Evolutionary conservation across 1,284 basidiomycete genomes (phyloP), one percentile per base, ranked within the genome.

Genomic region (Rhodotorula sp.): DNA sequence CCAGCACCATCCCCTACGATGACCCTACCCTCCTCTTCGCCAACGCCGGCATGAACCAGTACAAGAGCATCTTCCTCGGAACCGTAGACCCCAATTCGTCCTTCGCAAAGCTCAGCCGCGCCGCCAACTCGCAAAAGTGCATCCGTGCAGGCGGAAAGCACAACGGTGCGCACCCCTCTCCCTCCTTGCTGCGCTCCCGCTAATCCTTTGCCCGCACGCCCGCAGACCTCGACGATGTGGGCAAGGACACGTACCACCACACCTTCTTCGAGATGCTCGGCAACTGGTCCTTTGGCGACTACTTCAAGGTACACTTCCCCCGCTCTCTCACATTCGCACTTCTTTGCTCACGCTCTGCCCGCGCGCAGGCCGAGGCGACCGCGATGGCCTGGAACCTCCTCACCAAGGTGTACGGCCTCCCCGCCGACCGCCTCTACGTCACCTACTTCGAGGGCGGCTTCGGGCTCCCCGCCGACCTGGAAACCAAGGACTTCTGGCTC

Each of bases 211-310:
- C 27, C 4, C 36, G 2, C 34, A 21, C 58, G 4, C 41, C 10
- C 3, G 21, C 74, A 95, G 93, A 99, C 83, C 86, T 99, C 66
- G 97, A 99, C 81, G 96, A 99, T 82, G 96, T 99, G 69, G 96
- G 96, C 61, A 97, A 96, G 83, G 96, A 99, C 81, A 82, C 83
- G 37, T 84, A 84, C 77, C 84, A 86, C 80, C 85, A 97, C 82
- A 99, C 97, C 6, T 99, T 99, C 85, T 99, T 99, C 81, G 96
- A 99, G 84, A 99, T 99, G 96, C 84, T 99, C 74, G 96, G 96
- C 57, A 99, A 99, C 83, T 99, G 96, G 96, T 97, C 94, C 19
- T 99, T 99, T 79, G 96, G 96, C 10, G 93, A 99, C 83, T 99
- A 99, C 84, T 99, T 99, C 88, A 99, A 99, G 88, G 93, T 88